Conservation (phyloP, 257 asterid species). For the Jacaranda mimosifolia region DNA sequence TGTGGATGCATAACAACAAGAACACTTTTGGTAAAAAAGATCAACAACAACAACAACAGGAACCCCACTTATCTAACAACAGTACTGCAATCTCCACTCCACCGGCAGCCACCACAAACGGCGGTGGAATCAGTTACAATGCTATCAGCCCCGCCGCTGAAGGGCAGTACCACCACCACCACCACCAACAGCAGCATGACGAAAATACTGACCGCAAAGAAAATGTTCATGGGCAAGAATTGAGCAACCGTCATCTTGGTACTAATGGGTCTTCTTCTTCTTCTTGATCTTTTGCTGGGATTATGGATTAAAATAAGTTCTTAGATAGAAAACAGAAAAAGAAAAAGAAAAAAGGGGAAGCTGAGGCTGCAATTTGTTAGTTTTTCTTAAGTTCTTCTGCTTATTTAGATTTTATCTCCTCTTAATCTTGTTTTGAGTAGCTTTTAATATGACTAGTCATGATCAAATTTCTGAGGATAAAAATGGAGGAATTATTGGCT, state of each 20-base stretch:
- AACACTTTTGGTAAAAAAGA: conserved; percentile 55
- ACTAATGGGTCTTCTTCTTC: conserved; percentile 66
- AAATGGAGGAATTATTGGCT: conserved; percentile 11
- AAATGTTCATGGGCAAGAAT: conserved; percentile 37
- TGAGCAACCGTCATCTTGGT: too few relatives aligned
- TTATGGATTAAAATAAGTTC: conserved; percentile 43
- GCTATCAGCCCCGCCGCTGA: conserved; percentile 26
- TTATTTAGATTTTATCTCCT: not conserved
- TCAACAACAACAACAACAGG: too few relatives aligned
- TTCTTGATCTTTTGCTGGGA: conserved; percentile 42
- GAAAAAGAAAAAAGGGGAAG: not conserved
- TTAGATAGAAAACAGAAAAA: conserved; percentile 12
- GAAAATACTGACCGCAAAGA: conserved; percentile 39
- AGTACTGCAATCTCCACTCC: too few relatives aligned
- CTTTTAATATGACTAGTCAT: conserved; percentile 25
- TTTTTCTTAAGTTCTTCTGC: conserved; percentile 34
- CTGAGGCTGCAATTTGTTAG: conserved; percentile 23
- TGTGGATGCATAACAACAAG: conserved; percentile 96
- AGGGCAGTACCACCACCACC: conserved; percentile 36
- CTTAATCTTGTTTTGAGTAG: conserved; percentile 37
- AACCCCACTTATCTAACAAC: too few relatives aligned
- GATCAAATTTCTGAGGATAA: conserved; percentile 3
- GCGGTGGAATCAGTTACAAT: conserved; percentile 1
- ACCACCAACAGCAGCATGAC: conserved; percentile 15
- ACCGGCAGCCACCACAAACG: conserved; percentile 30